Conservation (phyloP, 2,329 filamentous ascomycete species). For the Beauveria scarabaeidicola region DNA sequence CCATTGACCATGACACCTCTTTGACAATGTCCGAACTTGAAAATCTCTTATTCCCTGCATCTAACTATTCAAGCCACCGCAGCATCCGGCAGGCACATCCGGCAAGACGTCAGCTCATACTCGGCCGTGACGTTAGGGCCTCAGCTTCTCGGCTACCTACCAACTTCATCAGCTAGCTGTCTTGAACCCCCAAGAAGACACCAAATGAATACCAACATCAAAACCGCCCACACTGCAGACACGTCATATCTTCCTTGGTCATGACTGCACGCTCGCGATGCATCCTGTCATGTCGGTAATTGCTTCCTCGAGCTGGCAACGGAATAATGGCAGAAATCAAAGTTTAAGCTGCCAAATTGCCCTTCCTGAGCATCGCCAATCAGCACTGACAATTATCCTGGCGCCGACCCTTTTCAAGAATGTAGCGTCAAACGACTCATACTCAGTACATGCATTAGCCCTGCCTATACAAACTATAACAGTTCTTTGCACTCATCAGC, state of each 20-base stretch:
- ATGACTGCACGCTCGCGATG: neutral
- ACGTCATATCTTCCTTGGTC: neutral
- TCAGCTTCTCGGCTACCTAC: neutral
- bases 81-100: neutral
- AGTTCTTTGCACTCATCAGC: neutral
- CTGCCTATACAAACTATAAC: neutral
- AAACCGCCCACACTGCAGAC: neutral
- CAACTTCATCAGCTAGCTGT: neutral
- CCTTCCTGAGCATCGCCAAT: neutral
- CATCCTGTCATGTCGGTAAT: neutral
- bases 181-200: neutral
- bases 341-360: neutral
- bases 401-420: neutral
- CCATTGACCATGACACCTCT: neutral
- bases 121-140: neutral
- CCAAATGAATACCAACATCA: neutral
- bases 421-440: neutral
- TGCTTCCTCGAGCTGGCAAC: neutral
- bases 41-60: neutral
- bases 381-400: neutral
- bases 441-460: neutral
- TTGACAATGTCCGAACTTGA: neutral
- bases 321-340: neutral
- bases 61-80: neutral
- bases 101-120: conserved; percentile 1